Percentiles rank a stretch among this genome's conserved stretches.
phyloP scores from a whole-genome alignment of 2,329 filamentous ascomycete species.

The Aspergillus proliferans region DNA sequence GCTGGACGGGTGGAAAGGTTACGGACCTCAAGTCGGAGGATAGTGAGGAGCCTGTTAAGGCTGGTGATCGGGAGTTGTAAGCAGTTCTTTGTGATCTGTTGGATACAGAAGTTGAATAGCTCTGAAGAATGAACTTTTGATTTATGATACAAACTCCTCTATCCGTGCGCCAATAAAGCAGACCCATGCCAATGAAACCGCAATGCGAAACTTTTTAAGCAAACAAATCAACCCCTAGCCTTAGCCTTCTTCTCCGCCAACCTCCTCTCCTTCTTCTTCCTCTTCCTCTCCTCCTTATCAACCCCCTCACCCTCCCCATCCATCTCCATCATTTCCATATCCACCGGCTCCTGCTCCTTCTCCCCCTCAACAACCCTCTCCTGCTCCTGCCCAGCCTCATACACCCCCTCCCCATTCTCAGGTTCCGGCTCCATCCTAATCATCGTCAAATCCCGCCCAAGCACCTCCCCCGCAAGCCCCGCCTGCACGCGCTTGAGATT shows the following conservation, averaged over 20 bases:
- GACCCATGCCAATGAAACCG: too few species aligned
- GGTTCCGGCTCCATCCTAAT: constrained; percentile 27
- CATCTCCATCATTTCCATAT: constrained; percentile 5
- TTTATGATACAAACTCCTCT: neutral
- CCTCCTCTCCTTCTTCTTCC: constrained; percentile 50
- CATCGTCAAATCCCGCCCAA: constrained; percentile 36
- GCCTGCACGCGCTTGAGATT: constrained; percentile 42
- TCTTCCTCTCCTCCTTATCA: constrained; percentile 50
- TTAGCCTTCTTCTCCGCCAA: constrained; percentile 40
- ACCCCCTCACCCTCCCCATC: constrained; percentile 18
- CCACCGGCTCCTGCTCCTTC: constrained; percentile 4
- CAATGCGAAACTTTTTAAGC: constrained; percentile 7
- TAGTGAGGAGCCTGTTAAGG: constrained; percentile 58
- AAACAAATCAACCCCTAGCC: constrained; percentile 25
- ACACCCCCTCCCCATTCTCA: constrained; percentile 23
- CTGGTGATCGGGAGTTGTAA: constrained; percentile 70
- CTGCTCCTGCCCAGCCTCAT: constrained; percentile 34
- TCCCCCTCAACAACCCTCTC: constrained; percentile 30
- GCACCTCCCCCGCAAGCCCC: constrained; percentile 36
- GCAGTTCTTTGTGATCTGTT: constrained; percentile 5
- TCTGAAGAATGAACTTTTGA: constrained; percentile 8
- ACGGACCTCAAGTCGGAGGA: constrained; percentile 47
- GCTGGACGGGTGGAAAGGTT: constrained; percentile 64
- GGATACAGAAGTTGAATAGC: neutral
- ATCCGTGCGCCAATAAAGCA: too few species aligned